Percentiles rank a stretch among this genome's conserved stretches.
These are phyloP conservation scores for Papiliotrema fonsecae DNA, from an alignment of 1,284 basidiomycete genomes.

Conservation along the genomic window DNA sequence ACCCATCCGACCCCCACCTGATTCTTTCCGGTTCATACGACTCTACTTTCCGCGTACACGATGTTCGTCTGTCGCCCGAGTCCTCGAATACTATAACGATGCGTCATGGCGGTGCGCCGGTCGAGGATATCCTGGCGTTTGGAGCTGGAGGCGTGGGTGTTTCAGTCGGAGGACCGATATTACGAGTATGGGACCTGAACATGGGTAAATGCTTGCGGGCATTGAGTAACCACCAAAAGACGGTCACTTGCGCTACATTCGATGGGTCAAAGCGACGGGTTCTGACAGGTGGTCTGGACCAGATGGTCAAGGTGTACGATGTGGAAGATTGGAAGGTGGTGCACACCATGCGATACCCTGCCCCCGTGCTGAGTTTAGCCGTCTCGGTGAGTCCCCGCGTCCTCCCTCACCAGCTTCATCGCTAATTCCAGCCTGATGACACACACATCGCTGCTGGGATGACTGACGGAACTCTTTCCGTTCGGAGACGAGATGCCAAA, in stretches of 20 bases:
- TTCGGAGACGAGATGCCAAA: conserved; percentile 76
- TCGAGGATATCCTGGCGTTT: conserved; percentile 92
- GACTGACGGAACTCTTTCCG: conserved; percentile 91
- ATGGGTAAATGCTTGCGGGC: conserved; percentile 83
- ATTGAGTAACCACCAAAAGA: conserved; percentile 96
- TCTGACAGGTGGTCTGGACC: conserved; percentile 86
- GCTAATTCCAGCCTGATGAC: conserved; percentile 70
- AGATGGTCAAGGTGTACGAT: conserved; percentile 98
- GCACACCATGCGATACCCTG: conserved; percentile 98
- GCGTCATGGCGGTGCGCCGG: conserved; percentile 62
- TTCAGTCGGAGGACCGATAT: conserved; percentile 84
- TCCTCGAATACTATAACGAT: conserved; percentile 64
- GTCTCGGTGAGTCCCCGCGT: conserved; percentile 62
- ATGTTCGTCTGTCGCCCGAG: conserved; percentile 56
- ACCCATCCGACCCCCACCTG: conserved; percentile 74
- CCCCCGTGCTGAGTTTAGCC: conserved; percentile 85
- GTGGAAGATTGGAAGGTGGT: conserved; percentile 89
- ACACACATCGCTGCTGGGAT: conserved; percentile 94
- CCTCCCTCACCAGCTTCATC: background rate
- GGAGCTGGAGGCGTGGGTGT: conserved; percentile 82
- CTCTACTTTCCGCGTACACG: conserved; percentile 82
- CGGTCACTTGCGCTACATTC: conserved; percentile 82
- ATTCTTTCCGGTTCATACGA: conserved; percentile 94
- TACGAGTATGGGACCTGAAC: conserved; percentile 93
- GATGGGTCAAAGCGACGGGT: conserved; percentile 63